phyloP scores from a whole-genome alignment of 202 grass and related monocot genomes.

The Brachypodium distachyon region DNA sequence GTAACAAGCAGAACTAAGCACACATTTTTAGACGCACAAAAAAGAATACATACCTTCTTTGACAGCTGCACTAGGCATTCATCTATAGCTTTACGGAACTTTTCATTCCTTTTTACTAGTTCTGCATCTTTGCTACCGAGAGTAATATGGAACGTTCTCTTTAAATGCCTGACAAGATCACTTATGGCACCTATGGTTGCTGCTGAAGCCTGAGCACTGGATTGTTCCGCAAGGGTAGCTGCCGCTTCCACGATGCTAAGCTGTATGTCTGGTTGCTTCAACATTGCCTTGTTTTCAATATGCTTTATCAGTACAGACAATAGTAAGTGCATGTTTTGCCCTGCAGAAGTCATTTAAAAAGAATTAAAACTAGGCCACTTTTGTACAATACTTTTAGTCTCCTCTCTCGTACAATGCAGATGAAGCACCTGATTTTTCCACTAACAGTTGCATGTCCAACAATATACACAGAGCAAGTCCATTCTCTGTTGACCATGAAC shows the following conservation, averaged over 20 bases:
- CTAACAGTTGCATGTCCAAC: slow-evolving; percentile 84
- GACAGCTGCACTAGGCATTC: slow-evolving; percentile 83
- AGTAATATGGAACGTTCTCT: slow-evolving; percentile 82
- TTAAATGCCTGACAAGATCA: slow-evolving; percentile 96
- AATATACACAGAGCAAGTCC: slow-evolving; percentile 66
- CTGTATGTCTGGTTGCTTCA: slow-evolving; percentile 93
- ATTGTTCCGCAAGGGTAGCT: slow-evolving; percentile 69
- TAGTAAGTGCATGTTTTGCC: slow-evolving; percentile 80
- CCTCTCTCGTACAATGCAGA: slow-evolving; percentile 7
- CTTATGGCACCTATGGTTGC: slow-evolving; percentile 86
- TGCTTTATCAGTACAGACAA: slow-evolving; percentile 92
- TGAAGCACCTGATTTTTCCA: slow-evolving; percentile 72
- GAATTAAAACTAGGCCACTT: slow-evolving; percentile 6
- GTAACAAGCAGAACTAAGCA: slow-evolving; percentile 18
- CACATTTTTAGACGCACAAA: neutral
- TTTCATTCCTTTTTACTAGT: slow-evolving; percentile 68
- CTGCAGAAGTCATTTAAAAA: slow-evolving; percentile 37
- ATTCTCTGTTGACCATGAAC: slow-evolving; percentile 72
- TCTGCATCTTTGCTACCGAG: slow-evolving; percentile 63
- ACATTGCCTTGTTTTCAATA: slow-evolving; percentile 78
- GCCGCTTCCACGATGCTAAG: slow-evolving; percentile 80
- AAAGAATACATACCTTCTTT: slow-evolving; percentile 71
- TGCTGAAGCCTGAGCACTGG: slow-evolving; percentile 65
- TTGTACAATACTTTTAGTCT: neutral
- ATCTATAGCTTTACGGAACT: slow-evolving; percentile 63